Evolutionary conservation across 2,329 filamentous ascomycete genomes (phyloP).

Genomic region (Trichoderma endophyticum): DNA sequence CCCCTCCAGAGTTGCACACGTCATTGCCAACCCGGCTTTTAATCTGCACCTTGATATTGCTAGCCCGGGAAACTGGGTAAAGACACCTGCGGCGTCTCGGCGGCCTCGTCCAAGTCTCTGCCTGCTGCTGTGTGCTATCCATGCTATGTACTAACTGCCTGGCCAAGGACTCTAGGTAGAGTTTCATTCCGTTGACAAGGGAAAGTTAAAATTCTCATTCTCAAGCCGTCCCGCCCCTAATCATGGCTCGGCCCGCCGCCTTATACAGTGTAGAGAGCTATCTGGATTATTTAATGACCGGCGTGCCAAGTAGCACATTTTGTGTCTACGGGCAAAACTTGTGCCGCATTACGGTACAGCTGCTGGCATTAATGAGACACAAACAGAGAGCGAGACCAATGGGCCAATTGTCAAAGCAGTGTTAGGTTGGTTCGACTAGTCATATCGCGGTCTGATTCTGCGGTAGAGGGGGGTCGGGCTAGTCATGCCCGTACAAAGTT

Average conservation of each 20-base stretch:
- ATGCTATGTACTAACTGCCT: not conserved
- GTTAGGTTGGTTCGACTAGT: slow-evolving; percentile 2
- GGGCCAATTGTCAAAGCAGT: not conserved
- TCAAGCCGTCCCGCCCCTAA: slow-evolving; percentile 12
- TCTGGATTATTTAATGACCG: not conserved
- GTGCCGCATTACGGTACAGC: not conserved
- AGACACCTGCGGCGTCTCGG: not conserved
- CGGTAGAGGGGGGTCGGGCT: not conserved
- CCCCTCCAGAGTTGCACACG: slow-evolving; percentile 3
- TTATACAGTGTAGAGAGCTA: not conserved
- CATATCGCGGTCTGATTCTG: not conserved
- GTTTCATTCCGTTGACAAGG: not conserved
- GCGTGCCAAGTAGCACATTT: not conserved
- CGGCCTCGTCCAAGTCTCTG: not conserved
- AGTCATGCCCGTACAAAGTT: not conserved
- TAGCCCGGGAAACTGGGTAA: not conserved
- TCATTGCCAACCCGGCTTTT: not conserved
- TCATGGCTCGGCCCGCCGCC: slow-evolving; percentile 11
- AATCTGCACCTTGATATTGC: not conserved
- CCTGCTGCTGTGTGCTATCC: not conserved
- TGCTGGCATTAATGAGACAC: not conserved
- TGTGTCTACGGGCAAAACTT: not conserved
- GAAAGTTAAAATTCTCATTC: not conserved
- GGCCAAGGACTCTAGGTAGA: not conserved
- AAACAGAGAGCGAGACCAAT: not conserved